phyloP scores from a whole-genome alignment of 495 filamentous ascomycete genomes.

The Antarctomyces pellizariae region DNA sequence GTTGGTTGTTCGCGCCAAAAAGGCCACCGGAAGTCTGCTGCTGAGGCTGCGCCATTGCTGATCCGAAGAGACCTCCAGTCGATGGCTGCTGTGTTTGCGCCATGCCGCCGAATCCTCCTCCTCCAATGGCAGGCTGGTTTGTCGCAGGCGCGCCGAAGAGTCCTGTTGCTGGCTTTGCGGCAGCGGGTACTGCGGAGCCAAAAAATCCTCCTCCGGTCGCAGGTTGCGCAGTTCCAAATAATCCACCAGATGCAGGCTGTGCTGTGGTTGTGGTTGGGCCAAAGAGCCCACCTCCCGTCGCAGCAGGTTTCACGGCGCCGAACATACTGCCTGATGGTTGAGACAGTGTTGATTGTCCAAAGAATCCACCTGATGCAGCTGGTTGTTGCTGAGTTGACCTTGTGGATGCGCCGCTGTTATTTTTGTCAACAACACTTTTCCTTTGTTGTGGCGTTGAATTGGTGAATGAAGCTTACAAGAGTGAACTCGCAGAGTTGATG shows the following conservation, averaged over 20 bases:
- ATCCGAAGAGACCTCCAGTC: conserved; percentile 17
- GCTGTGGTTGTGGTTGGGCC: conserved; percentile 9
- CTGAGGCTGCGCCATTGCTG: conserved; percentile 6
- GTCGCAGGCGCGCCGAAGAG: conserved; percentile 20
- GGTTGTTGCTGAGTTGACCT: conserved; percentile 6
- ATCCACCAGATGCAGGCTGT: conserved; percentile 6
- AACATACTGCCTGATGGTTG: conserved; percentile 4
- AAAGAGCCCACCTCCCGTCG: conserved; percentile 13
- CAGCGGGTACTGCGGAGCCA: conserved; percentile 11
- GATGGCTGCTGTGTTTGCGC: conserved; percentile 13
- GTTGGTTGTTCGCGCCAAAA: conserved; percentile 21
- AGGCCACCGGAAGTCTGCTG: conserved; percentile 23
- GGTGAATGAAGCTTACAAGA: conserved; percentile 31
- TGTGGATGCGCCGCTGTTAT: conserved; percentile 1
- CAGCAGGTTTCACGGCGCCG: conserved; percentile 5
- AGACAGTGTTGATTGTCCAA: conserved; percentile 15
- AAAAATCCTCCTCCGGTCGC: conserved; percentile 13
- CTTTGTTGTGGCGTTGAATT: too few relatives aligned
- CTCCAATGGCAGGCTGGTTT: conserved; percentile 16
- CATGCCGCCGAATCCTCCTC: conserved; percentile 16
- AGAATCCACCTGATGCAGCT: conserved; percentile 18
- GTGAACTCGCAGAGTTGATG: conserved; percentile 46
- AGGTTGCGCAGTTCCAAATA: conserved; percentile 8
- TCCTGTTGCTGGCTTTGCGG: conserved; percentile 14
- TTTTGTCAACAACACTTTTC: too few relatives aligned